Evolutionary conservation across 257 asterid genomes (phyloP), one percentile per base, ranked within the genome.

Genomic region (Ajuga chamaepitys): DNA sequence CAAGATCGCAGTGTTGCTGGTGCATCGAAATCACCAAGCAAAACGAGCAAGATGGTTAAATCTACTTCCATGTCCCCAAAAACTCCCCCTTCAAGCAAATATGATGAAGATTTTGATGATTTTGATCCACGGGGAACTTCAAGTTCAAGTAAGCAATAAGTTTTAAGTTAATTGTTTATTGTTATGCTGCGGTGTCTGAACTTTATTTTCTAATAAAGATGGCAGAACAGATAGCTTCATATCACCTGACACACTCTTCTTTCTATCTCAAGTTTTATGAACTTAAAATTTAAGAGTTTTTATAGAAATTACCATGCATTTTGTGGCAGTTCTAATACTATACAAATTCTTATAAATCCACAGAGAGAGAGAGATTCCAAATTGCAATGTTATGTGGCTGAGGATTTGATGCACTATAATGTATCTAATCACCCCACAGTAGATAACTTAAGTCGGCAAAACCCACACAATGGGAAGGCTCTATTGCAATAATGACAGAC

Each of bases 81-180:
- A 70, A 77, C 62, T 74, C 71, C 74, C 47, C 67, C 75, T 4
- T 51, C 81, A 41, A 61, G 72, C 75, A 82, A 80, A 67, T 74
- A 85, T 71, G 93, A 82, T 35, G 99, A 81, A 26, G 95, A 89
- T 37, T 81, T 79, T 66, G 96, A 91, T 72, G 96, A 93, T 81
- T 94, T 90, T 78, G 96, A 94, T 82, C 99, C 99, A 22, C 86
- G 99, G 50, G 98, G 95, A 26, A 78, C 81, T 64, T 82, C 91
- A 20, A 79, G 58, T 81, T 75, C 89, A 25, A 88, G 98, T 94
- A 88, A 90, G 99, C 82, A 8, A 4, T 38, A 44, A 18, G 26
- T 59, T 68, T 46, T 58, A 26, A 41, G 71, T 32, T 40, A 13
- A 14, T 22, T 38, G 3, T 32, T 9, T 22, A 34, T 25, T n/a